phyloP scores from a whole-genome alignment of 371 early-diverging fungal species.

The Lichtheimia ramosa region DNA sequence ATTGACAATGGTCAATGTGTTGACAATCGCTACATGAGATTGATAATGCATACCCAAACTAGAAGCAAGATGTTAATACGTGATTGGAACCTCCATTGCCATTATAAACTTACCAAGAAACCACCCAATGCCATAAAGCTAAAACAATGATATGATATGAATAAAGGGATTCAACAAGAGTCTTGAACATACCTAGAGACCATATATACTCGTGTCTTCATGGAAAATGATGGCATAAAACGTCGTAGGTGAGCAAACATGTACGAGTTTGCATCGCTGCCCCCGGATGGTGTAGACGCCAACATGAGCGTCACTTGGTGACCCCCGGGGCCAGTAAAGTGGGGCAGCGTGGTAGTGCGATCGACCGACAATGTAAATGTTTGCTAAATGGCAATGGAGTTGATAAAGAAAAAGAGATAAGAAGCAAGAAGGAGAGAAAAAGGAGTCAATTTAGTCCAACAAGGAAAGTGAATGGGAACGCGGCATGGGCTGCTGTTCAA shows the following conservation, averaged over 20 bases:
- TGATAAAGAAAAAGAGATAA: too few relatives aligned
- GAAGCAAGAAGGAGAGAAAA: too few relatives aligned
- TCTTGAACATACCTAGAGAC: not conserved
- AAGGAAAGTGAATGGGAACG: too few relatives aligned
- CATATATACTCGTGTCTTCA: slow-evolving; percentile 1
- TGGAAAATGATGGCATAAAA: not conserved
- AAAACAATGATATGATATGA: not conserved
- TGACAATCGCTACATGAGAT: not conserved
- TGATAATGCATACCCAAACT: slow-evolving; percentile 7
- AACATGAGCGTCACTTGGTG: not conserved
- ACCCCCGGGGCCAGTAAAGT: too few relatives aligned
- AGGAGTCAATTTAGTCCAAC: too few relatives aligned
- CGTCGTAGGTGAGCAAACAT: not conserved
- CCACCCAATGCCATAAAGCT: slow-evolving; percentile 22
- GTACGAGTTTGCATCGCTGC: not conserved
- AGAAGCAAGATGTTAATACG: not conserved
- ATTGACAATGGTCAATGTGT: slow-evolving; percentile 7
- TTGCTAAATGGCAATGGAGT: too few relatives aligned
- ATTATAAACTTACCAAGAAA: slow-evolving; percentile 14
- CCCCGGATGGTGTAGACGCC: slow-evolving; percentile 2
- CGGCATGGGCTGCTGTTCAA: too few relatives aligned
- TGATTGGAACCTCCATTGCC: not conserved
- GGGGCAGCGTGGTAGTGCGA: too few relatives aligned
- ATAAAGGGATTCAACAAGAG: not conserved
- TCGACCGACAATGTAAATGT: too few relatives aligned